Evolutionary conservation across 495 filamentous ascomycete species (phyloP).

Genomic region (Pseudoneurospora amorphoporcata): DNA sequence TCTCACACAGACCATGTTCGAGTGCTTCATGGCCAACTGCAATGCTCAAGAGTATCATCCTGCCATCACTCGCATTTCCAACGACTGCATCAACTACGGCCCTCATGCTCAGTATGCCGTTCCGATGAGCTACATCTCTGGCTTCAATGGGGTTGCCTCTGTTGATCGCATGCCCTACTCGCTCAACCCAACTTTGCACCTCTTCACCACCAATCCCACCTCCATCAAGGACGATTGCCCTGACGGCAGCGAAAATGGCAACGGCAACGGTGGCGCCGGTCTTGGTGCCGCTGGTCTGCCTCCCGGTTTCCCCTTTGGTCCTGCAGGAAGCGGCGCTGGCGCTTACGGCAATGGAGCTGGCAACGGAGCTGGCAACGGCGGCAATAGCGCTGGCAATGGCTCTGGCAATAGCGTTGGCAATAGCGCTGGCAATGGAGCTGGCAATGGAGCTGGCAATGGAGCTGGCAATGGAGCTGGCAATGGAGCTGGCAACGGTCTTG

Average conservation of each 20-base stretch:
- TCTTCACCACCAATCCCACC: neutral
- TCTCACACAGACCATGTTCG: constrained; percentile 9
- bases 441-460: neutral
- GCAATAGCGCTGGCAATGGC: neutral
- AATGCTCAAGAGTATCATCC: constrained; percentile 13
- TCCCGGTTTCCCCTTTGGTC: neutral
- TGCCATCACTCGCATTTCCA: constrained; percentile 8
- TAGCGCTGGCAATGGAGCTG: neutral
- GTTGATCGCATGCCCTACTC: neutral
- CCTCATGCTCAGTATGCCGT: constrained; percentile 24
- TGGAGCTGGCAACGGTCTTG: constrained; percentile 1
- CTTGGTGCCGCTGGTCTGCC: neutral
- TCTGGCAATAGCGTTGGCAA: neutral
- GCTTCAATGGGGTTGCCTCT: constrained; percentile 1
- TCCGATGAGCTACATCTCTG: constrained; percentile 18
- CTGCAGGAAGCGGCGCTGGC: neutral
- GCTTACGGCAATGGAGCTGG: neutral
- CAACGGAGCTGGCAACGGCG: neutral
- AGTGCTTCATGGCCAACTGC: constrained; percentile 16
- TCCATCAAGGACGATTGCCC: neutral
- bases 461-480: neutral
- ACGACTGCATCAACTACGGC: constrained; percentile 32
- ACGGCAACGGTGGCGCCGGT: neutral
- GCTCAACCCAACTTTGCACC: neutral
- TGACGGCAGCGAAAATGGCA: neutral